Conservation (phyloP, 805 yeast genomes). For the Pichia paraexigua region DNA sequence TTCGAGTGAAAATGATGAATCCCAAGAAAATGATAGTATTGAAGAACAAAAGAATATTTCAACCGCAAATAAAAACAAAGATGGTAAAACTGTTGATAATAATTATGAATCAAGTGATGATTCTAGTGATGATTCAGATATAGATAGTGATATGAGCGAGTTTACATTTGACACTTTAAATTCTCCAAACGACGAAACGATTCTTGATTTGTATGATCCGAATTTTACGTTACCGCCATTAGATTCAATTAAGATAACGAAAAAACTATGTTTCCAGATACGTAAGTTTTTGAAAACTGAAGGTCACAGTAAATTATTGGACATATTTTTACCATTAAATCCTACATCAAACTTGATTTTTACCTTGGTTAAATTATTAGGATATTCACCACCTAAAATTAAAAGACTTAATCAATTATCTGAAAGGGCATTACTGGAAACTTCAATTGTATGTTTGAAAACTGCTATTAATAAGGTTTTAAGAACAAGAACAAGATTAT, state of each 20-base stretch:
- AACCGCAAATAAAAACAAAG: neutral
- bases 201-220: constrained; percentile 4
- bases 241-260: constrained; percentile 25
- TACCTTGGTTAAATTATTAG: constrained; percentile 51
- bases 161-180: constrained; percentile 6
- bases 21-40: neutral
- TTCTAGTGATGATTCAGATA: constrained; percentile 5
- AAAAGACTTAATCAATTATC: constrained; percentile 1
- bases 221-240: constrained; percentile 14
- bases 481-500: constrained; percentile 46
- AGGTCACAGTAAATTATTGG: constrained; percentile 56
- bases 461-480: constrained; percentile 59
- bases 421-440: constrained; percentile 13
- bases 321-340: constrained; percentile 43
- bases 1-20: neutral
- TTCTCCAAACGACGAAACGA: constrained; percentile 1
- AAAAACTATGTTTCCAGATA: constrained; percentile 37
- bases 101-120: constrained; percentile 5
- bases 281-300: constrained; percentile 46
- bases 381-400: constrained; percentile 34
- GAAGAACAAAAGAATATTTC: neutral
- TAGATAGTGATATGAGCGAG: constrained; percentile 11
- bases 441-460: constrained; percentile 43
- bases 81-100: neutral
- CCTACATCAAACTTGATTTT: constrained; percentile 53